These are phyloP conservation scores for Candida glucosophila DNA, from an alignment of 1,139 yeast genomes.

Conservation along the genomic window DNA sequence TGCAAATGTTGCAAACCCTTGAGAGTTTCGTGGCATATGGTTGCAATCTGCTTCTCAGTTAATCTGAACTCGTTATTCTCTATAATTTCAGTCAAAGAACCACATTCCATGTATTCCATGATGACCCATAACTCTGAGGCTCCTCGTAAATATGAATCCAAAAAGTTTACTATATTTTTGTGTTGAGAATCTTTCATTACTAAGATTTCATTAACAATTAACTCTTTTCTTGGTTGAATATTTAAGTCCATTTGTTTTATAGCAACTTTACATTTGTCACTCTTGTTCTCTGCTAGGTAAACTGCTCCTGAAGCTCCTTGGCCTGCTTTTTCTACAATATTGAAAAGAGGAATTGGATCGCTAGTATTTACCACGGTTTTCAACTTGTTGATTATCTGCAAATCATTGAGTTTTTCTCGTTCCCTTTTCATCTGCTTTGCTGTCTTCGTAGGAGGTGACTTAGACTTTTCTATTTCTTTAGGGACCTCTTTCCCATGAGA, in stretches of 20 bases:
- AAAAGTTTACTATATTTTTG: slow-evolving; percentile 38
- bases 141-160: slow-evolving; percentile 37
- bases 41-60: slow-evolving; percentile 74
- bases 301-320: slow-evolving; percentile 99
- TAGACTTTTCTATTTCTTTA: neutral
- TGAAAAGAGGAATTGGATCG: slow-evolving; percentile 81
- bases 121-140: slow-evolving; percentile 69
- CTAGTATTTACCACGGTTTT: slow-evolving; percentile 73
- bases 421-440: slow-evolving; percentile 46
- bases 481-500: too few relatives aligned
- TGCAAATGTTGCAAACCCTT: slow-evolving; percentile 90
- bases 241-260: slow-evolving; percentile 93
- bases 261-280: slow-evolving; percentile 52
- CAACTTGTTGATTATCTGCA: slow-evolving; percentile 77
- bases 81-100: slow-evolving; percentile 76
- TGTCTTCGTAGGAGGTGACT: slow-evolving; percentile 15
- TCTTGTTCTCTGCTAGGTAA: slow-evolving; percentile 69
- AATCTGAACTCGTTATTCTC: slow-evolving; percentile 63
- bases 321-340: slow-evolving; percentile 92
- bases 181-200: slow-evolving; percentile 44
- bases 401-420: slow-evolving; percentile 73
- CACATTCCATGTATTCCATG: slow-evolving; percentile 92
- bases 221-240: slow-evolving; percentile 89
- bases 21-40: slow-evolving; percentile 85
- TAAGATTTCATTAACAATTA: slow-evolving; percentile 54